These are phyloP conservation scores for Platanthera guangdongensis DNA, from an alignment of 106 monocot genomes.

Conservation along the genomic window DNA sequence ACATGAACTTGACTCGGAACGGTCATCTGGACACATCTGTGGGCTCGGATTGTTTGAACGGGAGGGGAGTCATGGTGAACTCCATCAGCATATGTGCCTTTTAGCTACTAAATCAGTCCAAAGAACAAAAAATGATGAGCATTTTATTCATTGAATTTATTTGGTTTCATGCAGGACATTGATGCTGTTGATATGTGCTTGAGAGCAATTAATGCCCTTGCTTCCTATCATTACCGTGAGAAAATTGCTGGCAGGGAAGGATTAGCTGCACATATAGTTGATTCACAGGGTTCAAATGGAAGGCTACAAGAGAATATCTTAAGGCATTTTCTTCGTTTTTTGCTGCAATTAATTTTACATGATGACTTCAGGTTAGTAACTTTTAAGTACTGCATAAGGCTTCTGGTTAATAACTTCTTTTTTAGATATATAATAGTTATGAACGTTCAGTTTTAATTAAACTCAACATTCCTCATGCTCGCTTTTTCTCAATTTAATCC, in stretches of 20 bases:
- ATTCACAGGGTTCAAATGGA: constrained; percentile 33
- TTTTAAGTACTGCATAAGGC: not conserved
- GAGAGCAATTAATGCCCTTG: constrained; percentile 82
- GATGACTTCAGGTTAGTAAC: constrained; percentile 79
- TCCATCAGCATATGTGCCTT: not conserved
- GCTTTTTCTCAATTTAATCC: not conserved
- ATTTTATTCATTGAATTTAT: not conserved
- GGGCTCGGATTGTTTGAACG: no score
- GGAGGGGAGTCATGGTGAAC: no score
- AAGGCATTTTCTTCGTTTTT: constrained; percentile 61
- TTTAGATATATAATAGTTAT: no score
- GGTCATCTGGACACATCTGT: no score
- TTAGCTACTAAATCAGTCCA: not conserved
- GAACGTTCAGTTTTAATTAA: not conserved
- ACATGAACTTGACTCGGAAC: no score
- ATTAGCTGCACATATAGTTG: constrained; percentile 30
- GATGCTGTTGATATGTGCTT: constrained; percentile 88
- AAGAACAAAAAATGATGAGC: not conserved
- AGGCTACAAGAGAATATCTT: constrained; percentile 43
- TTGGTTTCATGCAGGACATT: constrained; percentile 45
- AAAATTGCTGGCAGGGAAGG: constrained; percentile 46
- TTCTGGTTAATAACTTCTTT: no score
- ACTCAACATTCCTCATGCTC: not conserved
- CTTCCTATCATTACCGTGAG: constrained; percentile 76
- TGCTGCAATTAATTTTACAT: constrained; percentile 63